Base-by-base conservation (phyloP, 768 basidiomycete species). In the Kwoniella europaea region DNA sequence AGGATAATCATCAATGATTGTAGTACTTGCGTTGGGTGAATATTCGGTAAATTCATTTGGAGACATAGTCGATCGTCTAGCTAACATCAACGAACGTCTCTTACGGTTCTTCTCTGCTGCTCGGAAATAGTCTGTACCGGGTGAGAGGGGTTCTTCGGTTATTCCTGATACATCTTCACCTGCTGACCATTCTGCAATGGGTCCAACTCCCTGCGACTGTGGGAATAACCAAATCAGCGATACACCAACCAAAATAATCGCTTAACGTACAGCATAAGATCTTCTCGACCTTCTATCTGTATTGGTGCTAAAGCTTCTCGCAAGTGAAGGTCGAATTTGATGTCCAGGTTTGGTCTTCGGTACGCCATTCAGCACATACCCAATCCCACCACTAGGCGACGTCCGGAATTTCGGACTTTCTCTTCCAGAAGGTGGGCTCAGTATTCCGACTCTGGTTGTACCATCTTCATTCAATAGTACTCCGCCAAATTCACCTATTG, bases 311-410 rank as follows among this genome's bases (percentile, higher is more conserved):
- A 73, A 78, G 62, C 73, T 78, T 41, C 80, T 71, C 57, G 72
- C 63, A 18, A 74, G 61, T 6, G 68, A 63, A 10, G 75, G 75
- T 56, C 71, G 44, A 3, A 63, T 61, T n/a, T 65, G 27, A 52
- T 53, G 41, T n/a, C 56, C 63, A n/a, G 65, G 54, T 55, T 65
- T 63, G 0, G 46, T 70, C 68, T 80, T 80, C 10, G 79, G 79
- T 13, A 81, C 76, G 1, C 79, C 79, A 65, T 81, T 79, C 13
- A 81, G 46, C 18, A 78, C 76, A 72, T 81, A 81, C 1, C 71
- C 77, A 52, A 81, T 79, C 18, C 79, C 76, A 6, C 77, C 76
- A 60, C 62, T 75, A 10, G 79, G 78, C 16, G 76, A 76, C 4
- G 73, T 76, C 24, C 79, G 41, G 63, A 77, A 75, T 50, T 71